These are phyloP conservation scores for Coemansia sp. DNA, from an alignment of 192 early-diverging fungal genomes.

Conservation along the genomic window DNA sequence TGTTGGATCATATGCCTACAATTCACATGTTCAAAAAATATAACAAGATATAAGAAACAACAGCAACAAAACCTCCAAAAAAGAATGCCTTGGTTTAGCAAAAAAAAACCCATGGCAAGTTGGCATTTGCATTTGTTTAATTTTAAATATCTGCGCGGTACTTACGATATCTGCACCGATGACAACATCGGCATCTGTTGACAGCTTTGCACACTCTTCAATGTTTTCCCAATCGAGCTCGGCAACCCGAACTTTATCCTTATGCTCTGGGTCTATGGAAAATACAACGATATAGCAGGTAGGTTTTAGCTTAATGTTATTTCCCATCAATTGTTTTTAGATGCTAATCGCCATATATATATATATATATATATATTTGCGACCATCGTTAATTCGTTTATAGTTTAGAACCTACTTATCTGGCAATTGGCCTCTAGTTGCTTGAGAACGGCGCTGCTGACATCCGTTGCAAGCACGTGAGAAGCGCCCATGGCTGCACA, in stretches of 20 bases:
- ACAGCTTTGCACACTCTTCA: slow-evolving; percentile 23
- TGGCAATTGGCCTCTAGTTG: slow-evolving; percentile 30
- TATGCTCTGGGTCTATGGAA: slow-evolving; percentile 29
- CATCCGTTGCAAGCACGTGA: slow-evolving; percentile 35
- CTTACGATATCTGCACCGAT: slow-evolving; percentile 54
- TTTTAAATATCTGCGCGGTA: neutral
- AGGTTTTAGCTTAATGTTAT: too few relatives aligned
- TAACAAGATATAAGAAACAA: too few relatives aligned
- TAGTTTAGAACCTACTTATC: slow-evolving; percentile 26
- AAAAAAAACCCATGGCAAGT: too few relatives aligned
- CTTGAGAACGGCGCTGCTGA: slow-evolving; percentile 27
- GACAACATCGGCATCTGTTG: slow-evolving; percentile 33
- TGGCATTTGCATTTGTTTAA: neutral
- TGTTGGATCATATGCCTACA: slow-evolving; percentile 48
- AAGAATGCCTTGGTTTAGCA: too few relatives aligned
- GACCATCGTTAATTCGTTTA: too few relatives aligned
- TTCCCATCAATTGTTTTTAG: too few relatives aligned
- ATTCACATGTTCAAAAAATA: neutral
- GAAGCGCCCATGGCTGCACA: slow-evolving; percentile 50
- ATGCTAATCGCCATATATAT: too few relatives aligned
- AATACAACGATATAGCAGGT: too few relatives aligned
- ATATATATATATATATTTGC: neutral
- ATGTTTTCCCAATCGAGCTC: slow-evolving; percentile 42
- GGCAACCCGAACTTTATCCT: slow-evolving; percentile 30
- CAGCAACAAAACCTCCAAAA: too few relatives aligned